These are phyloP conservation scores for Aspergillus quadrilineatus DNA, from an alignment of 2,329 filamentous ascomycete genomes.

Conservation along the genomic window DNA sequence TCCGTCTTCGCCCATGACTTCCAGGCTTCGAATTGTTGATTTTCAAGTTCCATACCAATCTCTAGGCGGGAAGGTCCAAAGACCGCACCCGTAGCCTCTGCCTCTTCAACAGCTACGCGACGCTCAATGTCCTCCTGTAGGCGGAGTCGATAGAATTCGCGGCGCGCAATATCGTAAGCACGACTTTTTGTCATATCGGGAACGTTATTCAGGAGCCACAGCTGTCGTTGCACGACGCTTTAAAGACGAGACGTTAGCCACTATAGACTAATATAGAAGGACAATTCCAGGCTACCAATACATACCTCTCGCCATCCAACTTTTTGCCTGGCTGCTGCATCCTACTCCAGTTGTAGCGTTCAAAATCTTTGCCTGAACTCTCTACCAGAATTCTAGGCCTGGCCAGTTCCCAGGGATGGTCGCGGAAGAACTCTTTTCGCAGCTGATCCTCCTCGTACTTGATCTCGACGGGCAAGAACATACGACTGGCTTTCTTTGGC, in stretches of 20 bases:
- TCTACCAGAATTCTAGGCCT: constrained; percentile 83
- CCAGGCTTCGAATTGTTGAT: constrained; percentile 78
- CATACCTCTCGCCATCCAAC: constrained; percentile 80
- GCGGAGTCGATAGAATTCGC: constrained; percentile 85
- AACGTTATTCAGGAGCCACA: constrained; percentile 73
- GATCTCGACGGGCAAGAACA: constrained; percentile 79
- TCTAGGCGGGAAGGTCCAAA: constrained; percentile 77
- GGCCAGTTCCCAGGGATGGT: constrained; percentile 97
- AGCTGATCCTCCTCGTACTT: constrained; percentile 80
- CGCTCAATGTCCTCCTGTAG: constrained; percentile 79
- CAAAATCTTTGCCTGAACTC: constrained; percentile 76
- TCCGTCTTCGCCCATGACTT: constrained; percentile 70
- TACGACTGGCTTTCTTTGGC: constrained; percentile 64
- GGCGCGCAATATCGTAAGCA: constrained; percentile 83
- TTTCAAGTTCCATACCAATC: constrained; percentile 78
- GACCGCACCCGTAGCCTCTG: constrained; percentile 78
- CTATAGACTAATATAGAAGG: not conserved
- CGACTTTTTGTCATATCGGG: constrained; percentile 58
- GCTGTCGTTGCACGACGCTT: constrained; percentile 88
- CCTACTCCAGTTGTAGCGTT: constrained; percentile 75
- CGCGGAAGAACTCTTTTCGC: constrained; percentile 78
- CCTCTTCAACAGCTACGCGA: constrained; percentile 84
- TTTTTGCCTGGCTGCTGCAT: constrained; percentile 72
- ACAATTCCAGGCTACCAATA: constrained; percentile 1
- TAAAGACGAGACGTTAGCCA: constrained; percentile 13